Conservation (phyloP, 2,329 filamentous ascomycete species). For the Colletotrichum karsti region DNA sequence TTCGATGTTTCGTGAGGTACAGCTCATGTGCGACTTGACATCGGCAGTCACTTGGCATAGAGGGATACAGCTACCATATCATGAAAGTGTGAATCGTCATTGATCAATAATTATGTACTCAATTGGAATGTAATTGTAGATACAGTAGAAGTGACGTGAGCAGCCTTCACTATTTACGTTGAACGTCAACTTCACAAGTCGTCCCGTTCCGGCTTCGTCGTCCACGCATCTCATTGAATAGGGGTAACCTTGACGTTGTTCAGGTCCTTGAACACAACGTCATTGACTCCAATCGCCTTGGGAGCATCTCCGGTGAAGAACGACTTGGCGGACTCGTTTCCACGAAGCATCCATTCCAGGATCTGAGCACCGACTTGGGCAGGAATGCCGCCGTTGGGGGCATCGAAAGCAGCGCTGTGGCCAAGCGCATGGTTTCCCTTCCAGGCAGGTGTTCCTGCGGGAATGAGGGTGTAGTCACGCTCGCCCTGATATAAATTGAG, state of each 20-base stretch:
- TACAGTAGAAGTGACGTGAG: too few relatives aligned
- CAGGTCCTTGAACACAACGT: not conserved
- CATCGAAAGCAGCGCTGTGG: slow-evolving; percentile 14
- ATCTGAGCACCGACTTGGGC: not conserved
- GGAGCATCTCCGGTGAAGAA: slow-evolving; percentile 7
- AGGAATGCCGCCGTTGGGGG: not conserved
- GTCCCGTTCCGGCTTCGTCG: not conserved
- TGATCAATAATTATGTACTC: too few relatives aligned
- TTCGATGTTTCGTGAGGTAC: too few relatives aligned
- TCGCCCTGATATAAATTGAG: not conserved
- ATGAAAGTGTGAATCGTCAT: too few relatives aligned
- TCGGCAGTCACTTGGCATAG: too few relatives aligned
- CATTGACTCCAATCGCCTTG: not conserved
- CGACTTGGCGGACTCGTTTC: not conserved
- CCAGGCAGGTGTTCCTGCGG: slow-evolving; percentile 6
- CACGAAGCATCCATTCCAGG: slow-evolving; percentile 9
- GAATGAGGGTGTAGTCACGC: slow-evolving; percentile 2
- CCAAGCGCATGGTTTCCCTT: slow-evolving; percentile 6
- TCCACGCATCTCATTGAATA: not conserved
- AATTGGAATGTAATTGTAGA: too few relatives aligned
- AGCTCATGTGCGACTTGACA: too few relatives aligned
- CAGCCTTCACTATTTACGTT: not conserved
- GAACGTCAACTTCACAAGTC: too few relatives aligned
- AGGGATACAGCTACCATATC: too few relatives aligned
- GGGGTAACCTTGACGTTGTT: not conserved